Evolutionary conservation across 139 green algal genomes (phyloP).

Genomic region (Coccomyxa sp.): DNA sequence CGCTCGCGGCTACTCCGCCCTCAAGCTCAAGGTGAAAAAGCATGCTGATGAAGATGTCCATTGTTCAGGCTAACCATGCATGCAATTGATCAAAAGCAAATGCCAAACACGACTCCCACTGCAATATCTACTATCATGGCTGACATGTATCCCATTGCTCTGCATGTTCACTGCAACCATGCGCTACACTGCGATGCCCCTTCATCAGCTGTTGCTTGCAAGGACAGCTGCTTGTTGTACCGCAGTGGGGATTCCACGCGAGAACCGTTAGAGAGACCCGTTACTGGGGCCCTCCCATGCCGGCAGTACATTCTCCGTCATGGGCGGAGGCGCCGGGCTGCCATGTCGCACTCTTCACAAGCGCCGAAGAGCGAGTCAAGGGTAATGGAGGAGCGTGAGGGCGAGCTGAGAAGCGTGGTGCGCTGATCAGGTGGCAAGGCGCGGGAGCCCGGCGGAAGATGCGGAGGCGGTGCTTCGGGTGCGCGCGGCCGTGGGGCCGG

Average conservation of each 20-base stretch:
- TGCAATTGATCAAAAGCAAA: not conserved
- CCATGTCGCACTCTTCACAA: not conserved
- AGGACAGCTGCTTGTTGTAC: too few relatives aligned
- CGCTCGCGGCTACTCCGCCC: constrained; percentile 36
- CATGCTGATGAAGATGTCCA: not conserved
- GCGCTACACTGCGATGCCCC: too few relatives aligned
- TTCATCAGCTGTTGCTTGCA: too few relatives aligned
- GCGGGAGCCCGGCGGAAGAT: constrained; percentile 56
- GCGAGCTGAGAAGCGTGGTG: not conserved
- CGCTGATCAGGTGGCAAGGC: constrained; percentile 42
- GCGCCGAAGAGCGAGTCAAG: not conserved
- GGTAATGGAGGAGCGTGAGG: not conserved
- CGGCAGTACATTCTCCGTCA: not conserved
- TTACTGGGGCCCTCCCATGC: too few relatives aligned
- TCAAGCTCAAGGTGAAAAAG: constrained; percentile 89
- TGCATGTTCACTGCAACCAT: not conserved
- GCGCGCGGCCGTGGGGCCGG: constrained; percentile 44
- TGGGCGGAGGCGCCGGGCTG: too few relatives aligned
- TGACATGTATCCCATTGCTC: not conserved
- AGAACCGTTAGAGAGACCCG: too few relatives aligned
- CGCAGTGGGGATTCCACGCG: too few relatives aligned
- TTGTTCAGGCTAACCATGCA: not conserved
- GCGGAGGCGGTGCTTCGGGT: constrained; percentile 63
- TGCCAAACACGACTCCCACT: not conserved
- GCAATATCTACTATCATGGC: too few relatives aligned